Conservation (phyloP, 306 rosid genomes). For the Quercus robur region DNA sequence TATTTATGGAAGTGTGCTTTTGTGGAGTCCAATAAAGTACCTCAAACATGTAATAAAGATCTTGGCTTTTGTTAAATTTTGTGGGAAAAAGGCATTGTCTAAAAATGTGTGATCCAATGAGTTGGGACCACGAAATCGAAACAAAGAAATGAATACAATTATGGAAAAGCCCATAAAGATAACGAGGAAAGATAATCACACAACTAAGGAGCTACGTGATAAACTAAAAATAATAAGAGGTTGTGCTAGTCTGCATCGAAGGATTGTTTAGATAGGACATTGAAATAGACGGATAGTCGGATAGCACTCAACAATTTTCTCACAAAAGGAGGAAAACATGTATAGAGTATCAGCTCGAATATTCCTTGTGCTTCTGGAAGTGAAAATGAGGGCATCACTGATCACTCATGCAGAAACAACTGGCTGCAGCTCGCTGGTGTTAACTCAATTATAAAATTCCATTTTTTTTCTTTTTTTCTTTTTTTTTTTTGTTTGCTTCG, state of each 20-base stretch:
- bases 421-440: slow-evolving; percentile 5
- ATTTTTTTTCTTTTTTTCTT: no score
- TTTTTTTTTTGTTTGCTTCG: accelerated
- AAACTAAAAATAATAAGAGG: not conserved
- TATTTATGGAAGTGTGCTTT: no score
- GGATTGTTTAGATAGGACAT: slow-evolving; percentile 11
- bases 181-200: slow-evolving; percentile 27
- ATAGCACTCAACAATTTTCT: slow-evolving; percentile 23
- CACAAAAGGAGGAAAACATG: slow-evolving; percentile 5
- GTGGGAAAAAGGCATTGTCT: no score
- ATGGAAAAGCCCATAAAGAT: slow-evolving; percentile 1
- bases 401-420: not conserved
- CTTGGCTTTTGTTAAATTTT: no score
- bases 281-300: not conserved
- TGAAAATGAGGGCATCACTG: slow-evolving; percentile 16
- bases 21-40: no score
- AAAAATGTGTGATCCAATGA: not conserved
- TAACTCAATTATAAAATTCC: not conserved
- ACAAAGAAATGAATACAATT: slow-evolving; percentile 2
- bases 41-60: no score
- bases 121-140: slow-evolving; percentile 21
- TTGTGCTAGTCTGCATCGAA: not conserved
- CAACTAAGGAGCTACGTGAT: not conserved
- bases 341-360: slow-evolving; percentile 16
- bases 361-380: slow-evolving; percentile 22